Base-by-base conservation (phyloP, 257 asterid genomes). In the Fraxinus americana region DNA sequence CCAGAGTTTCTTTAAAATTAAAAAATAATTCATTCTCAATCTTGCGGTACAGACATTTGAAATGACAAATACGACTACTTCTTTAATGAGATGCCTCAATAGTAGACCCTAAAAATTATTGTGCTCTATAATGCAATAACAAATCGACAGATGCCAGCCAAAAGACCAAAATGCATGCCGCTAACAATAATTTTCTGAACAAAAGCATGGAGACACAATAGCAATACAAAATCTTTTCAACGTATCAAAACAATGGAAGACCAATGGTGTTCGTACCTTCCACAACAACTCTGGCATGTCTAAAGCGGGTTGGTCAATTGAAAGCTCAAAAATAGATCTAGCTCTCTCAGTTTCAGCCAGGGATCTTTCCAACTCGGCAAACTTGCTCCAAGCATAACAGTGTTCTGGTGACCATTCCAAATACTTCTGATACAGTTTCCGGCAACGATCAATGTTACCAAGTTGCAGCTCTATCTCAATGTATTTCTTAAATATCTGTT, bases 251-350 rank as follows among this genome's bases (percentile, higher is more conserved):
- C 23, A 17, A 52, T 19, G 63, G 63, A 5, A 52, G 63, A 52
- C 4, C 63, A 4, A 52, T 52, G 5, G 9, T 19, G 63, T 19
- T n/a, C 11, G 10, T 19, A 52, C 63, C 63, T 90, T 95, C 98
- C 99, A 95, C 72, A 93, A 78, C 35, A 93, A 76, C 88, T 93
- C 99, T 5, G 99, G 99, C 99, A 93, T 91, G 85, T 95, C 97
- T 45, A 95, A 81, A 7, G 97, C 93, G 83, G 98, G 97, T 72
- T 95, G 99, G 87, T 90, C 97, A 81, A 93, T 93, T 63, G 99
- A 98, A 69, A 95, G 93, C 91, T 93, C 97, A 88, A 90, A 95
- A 74, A 95, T 85, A 41, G 97, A 89, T 80, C 99, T 89, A 63
- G 98, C 98, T 75, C 99, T 84, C 77, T 93, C 98, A 9, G 97